Percentiles rank a stretch among this genome's conserved stretches.
phyloP scores from a whole-genome alignment of 495 filamentous ascomycete genomes.

The Aspergillus campestris region DNA sequence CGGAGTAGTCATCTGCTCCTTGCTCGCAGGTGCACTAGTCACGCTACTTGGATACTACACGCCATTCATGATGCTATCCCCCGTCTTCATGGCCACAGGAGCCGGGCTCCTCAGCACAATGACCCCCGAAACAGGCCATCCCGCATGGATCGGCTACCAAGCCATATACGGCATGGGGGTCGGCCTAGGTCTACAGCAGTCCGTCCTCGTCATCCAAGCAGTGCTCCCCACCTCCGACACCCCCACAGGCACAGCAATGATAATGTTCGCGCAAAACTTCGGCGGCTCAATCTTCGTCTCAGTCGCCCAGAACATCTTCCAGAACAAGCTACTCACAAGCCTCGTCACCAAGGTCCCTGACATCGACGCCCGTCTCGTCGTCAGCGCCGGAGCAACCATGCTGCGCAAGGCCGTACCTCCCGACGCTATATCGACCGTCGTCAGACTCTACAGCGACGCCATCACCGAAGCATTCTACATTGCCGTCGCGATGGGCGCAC shows the following conservation, averaged over 20 bases:
- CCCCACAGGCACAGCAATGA: conserved; percentile 54
- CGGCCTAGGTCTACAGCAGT: conserved; percentile 60
- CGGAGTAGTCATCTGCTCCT: conserved; percentile 48
- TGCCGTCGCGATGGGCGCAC: conserved; percentile 50
- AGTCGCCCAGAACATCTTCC: conserved; percentile 71
- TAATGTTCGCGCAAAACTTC: conserved; percentile 65
- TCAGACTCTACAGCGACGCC: conserved; percentile 62
- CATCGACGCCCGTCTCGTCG: conserved; percentile 40
- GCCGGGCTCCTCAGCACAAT: conserved; percentile 63
- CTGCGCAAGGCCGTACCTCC: conserved; percentile 42
- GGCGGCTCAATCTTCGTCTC: conserved; percentile 68
- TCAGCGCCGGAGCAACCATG: conserved; percentile 59
- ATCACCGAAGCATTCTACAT: conserved; percentile 64
- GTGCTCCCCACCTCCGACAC: conserved; percentile 54
- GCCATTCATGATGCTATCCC: conserved; percentile 58
- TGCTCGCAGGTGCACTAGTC: conserved; percentile 53
- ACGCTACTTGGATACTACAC: conserved; percentile 66
- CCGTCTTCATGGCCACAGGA: conserved; percentile 55
- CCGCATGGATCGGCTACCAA: conserved; percentile 73
- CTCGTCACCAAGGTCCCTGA: conserved; percentile 43
- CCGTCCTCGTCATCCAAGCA: conserved; percentile 61
- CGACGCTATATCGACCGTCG: conserved; percentile 44
- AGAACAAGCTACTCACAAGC: conserved; percentile 56
- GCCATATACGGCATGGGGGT: conserved; percentile 60
- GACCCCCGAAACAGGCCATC: conserved; percentile 39